Evolutionary conservation across 2,329 filamentous ascomycete species (phyloP).

Genomic region (Sarocladiaceae sp.): DNA sequence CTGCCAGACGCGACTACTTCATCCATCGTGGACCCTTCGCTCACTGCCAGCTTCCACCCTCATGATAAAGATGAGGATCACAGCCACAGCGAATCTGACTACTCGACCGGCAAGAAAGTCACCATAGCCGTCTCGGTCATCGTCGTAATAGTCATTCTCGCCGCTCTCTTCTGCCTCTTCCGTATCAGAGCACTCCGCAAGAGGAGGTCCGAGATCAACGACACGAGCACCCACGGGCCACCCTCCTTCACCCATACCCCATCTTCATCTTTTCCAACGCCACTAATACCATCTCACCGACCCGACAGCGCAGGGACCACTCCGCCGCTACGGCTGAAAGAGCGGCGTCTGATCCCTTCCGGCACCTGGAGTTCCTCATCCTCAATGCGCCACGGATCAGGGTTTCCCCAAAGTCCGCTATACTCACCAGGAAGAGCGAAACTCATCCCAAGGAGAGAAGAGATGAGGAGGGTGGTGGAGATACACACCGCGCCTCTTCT

Average conservation of each 20-base stretch:
- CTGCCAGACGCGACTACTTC: conserved; percentile 14
- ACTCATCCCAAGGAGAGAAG: conserved; percentile 26
- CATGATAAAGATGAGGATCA: conserved; percentile 10
- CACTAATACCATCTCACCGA: conserved; percentile 32
- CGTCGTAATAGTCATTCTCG: conserved; percentile 31
- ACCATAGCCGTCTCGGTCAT: conserved; percentile 38
- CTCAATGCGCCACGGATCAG: conserved; percentile 12
- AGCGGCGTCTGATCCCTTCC: conserved; percentile 37
- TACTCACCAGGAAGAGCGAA: conserved; percentile 30
- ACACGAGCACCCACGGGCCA: neutral
- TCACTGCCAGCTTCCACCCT: conserved; percentile 13
- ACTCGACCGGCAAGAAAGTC: conserved; percentile 35
- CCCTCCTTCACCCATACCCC: conserved; percentile 11
- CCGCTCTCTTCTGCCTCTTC: conserved; percentile 30
- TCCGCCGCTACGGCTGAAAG: conserved; percentile 41
- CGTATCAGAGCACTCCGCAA: conserved; percentile 18
- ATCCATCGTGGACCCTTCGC: conserved; percentile 15
- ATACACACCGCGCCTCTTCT: conserved; percentile 12
- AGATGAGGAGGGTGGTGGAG: conserved; percentile 13
- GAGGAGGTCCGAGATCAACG: conserved; percentile 14
- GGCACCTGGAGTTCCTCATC: conserved; percentile 20
- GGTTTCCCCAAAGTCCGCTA: conserved; percentile 32
- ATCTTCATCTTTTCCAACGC: conserved; percentile 30
- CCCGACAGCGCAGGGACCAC: conserved; percentile 25
- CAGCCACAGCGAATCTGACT: conserved; percentile 10